Evolutionary conservation across 2,329 filamentous ascomycete species (phyloP), one percentile per base, ranked within the genome.

Genomic region (Ascochyta fabae): DNA sequence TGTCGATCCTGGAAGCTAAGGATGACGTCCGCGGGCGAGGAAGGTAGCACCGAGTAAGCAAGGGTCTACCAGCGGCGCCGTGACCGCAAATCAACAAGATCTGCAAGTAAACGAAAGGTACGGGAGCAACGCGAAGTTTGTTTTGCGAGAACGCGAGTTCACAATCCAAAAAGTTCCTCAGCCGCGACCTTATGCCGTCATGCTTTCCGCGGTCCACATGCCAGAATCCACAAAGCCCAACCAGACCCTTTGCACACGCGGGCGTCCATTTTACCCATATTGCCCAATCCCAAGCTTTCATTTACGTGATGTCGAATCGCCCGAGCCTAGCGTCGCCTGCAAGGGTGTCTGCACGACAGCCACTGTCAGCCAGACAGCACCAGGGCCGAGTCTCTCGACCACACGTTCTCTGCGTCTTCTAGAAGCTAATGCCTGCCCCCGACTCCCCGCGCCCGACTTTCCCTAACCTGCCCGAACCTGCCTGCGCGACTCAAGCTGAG

Each of bases 241-340:
- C 36, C 31, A 49, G 24, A 49, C 41, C 46, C 46, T 50, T 50
- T 34, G 15, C 39, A 22, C 44, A 19, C 24, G 36, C 34, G 29
- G 24, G 29, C 26, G 27, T 45, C 27, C 39, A 41, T 24, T 56
- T 50, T 51, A 43, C 48, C 23, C 53, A 45, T 19, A 29, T 31
- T 56, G 54, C 53, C 69, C 64, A 69, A 69, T 72, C 59, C 58
- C 51, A 45, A 49, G 57, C 63, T 69, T 68, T 53, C 46, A 59
- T 68, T 72, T 70, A 70, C 66, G 58, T 72, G 60, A 67, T 69
- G 62, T 64, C 61, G 64, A 67, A 63, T 40, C 26, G 19, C 45
- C 46, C 35, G 46, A 50, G 53, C 36, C 36, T 56, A 50, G 42
- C 42, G 46, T 40, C 13, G 16, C 26, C 40, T 41, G 38, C 10